These are phyloP conservation scores for Tetrahymena borealis DNA, from an alignment of 73 alveolate species.

Conservation along the genomic window DNA sequence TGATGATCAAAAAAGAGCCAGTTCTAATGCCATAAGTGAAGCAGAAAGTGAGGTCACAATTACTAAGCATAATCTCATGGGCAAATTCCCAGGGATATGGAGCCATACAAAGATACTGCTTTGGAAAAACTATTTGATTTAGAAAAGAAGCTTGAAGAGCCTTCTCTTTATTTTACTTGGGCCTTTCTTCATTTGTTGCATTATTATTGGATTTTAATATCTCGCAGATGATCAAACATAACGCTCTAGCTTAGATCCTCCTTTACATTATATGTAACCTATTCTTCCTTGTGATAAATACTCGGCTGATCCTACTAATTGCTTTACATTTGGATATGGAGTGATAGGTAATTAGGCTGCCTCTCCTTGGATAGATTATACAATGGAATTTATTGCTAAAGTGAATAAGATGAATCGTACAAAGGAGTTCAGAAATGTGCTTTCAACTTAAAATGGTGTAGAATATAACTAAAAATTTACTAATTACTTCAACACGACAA, in stretches of 20 bases:
- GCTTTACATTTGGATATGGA: not conserved
- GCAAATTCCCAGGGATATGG: not conserved
- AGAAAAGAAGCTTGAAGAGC: not conserved
- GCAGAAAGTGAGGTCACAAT: not conserved
- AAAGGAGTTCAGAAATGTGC: not conserved
- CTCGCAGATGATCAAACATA: not conserved
- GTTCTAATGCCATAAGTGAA: not conserved
- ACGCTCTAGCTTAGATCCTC: not conserved
- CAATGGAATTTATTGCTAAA: not conserved
- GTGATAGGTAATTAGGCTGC: not conserved
- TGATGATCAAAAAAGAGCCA: not conserved
- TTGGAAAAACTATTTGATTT: not conserved
- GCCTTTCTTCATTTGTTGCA: not conserved
- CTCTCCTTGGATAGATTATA: not conserved
- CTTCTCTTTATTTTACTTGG: not conserved
- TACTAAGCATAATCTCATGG: not conserved
- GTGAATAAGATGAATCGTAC: not conserved
- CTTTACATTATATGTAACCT: not conserved
- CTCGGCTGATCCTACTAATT: not conserved
- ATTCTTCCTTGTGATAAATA: not conserved
- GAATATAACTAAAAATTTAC: not conserved
- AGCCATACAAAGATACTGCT: not conserved
- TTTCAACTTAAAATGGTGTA: not conserved
- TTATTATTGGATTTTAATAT: not conserved
- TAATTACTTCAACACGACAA: not conserved